Evolutionary conservation across 306 rosid genomes (phyloP), one percentile per base, ranked within the genome.

Genomic region (Nissolia schottii): DNA sequence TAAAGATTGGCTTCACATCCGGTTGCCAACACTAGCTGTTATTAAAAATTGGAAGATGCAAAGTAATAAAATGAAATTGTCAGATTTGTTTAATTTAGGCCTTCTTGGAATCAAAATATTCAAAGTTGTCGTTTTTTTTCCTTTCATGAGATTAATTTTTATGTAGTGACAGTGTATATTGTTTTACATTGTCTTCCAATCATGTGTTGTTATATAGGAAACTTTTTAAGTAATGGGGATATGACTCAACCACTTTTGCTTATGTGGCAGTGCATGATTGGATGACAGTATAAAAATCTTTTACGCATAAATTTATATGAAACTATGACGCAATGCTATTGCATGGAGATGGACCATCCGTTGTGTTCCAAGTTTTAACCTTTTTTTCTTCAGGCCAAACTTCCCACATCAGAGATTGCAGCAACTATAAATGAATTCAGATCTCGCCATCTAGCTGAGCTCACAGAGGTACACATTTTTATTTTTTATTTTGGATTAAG

Each of bases 391-490:
- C 83, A 95, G 99, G 89, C 97, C 62, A 95, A 95, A 83, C 92
- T 95, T 48, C 99, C 99, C 5, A 85, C 69, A n/a, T 77, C 97
- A 15, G 99, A 95, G 89, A 95, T 95, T 73, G 88, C 97, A 43
- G 85, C 99, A 57, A 88, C 99, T 5, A 87, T 95, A 80, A 95
- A 95, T 46, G 99, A 91, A 76, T 91, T 89, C 75, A 81, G 99
- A 82, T 85, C 96, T 45, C 97, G 97, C 32, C 97, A 95, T 84
- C 86, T 95, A 27, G 84, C 90, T n/a, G 99, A 95, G 87, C 96
- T 95, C 31, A 27, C 97, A 2, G 99, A 95, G 96, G 99, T 94
- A 84, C 38, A 35, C 13, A n/a, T n/a, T n/a, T n/a, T n/a, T n/a
- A n/a, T n/a, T n/a, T n/a, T n/a, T n/a, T n/a, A n/a, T n/a, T n/a